These are phyloP conservation scores for Dalbergia cochinchinensis DNA, from an alignment of 306 rosid genomes.

Conservation along the genomic window DNA sequence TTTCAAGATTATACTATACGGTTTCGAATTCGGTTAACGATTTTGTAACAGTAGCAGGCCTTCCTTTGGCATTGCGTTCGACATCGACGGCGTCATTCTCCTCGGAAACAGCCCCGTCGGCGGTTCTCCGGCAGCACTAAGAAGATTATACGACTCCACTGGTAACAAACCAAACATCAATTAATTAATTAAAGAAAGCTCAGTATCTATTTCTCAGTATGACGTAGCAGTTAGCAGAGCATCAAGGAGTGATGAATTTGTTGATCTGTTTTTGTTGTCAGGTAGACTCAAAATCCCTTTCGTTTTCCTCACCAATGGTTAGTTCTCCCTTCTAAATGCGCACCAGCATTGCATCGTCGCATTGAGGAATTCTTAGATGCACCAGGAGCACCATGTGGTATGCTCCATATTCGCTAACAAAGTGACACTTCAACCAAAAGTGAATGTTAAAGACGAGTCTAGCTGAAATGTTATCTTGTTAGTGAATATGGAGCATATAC, in stretches of 20 bases:
- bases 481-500: no score
- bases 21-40: slow-evolving; percentile 3
- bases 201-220: not conserved
- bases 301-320: slow-evolving; percentile 89
- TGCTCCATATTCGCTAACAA: no score
- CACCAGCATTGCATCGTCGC: not conserved
- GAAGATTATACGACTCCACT: slow-evolving; percentile 60
- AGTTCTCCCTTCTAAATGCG: slow-evolving; percentile 36
- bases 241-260: not conserved
- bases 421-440: no score
- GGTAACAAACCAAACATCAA: slow-evolving; percentile 46
- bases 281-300: slow-evolving; percentile 72
- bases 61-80: slow-evolving; percentile 84
- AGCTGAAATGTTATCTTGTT: no score
- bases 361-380: not conserved
- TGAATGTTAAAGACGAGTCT: no score
- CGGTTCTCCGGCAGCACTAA: slow-evolving; percentile 76
- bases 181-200: not conserved
- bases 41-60: slow-evolving; percentile 55
- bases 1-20: not conserved
- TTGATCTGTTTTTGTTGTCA: slow-evolving; percentile 48
- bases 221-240: not conserved
- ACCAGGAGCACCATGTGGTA: no score
- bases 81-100: slow-evolving; percentile 92
- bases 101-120: slow-evolving; percentile 83